Evolutionary conservation across 2,329 filamentous ascomycete species (phyloP).

Genomic region (Septoria petroselini): DNA sequence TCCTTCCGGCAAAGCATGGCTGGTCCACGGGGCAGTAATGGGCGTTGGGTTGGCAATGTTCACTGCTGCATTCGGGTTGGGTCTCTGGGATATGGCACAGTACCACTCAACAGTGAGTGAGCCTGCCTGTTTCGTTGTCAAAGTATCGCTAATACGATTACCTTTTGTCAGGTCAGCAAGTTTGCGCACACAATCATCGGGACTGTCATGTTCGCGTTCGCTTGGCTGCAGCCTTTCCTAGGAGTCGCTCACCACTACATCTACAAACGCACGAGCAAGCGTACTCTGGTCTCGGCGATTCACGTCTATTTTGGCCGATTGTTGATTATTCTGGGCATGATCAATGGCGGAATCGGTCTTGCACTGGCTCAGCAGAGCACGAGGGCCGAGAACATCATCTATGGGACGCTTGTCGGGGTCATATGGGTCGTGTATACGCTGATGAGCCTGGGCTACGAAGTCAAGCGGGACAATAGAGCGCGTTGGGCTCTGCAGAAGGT

Average conservation of each 20-base stretch:
- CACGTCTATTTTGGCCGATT: constrained; percentile 33
- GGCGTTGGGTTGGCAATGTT: constrained; percentile 48
- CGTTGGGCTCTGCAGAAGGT: constrained; percentile 8
- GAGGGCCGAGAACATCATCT: constrained; percentile 41
- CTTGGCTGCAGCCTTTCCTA: constrained; percentile 46
- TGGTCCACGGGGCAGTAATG: constrained; percentile 48
- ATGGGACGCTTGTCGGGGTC: constrained; percentile 49
- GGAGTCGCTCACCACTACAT: constrained; percentile 52
- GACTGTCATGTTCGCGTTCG: constrained; percentile 6
- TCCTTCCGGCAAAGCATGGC: constrained; percentile 44
- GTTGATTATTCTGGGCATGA: constrained; percentile 52
- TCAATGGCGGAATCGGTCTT: constrained; percentile 58
- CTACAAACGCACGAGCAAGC: constrained; percentile 48
- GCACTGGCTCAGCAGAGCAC: constrained; percentile 43
- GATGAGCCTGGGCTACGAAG: constrained; percentile 3
- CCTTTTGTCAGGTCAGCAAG: constrained; percentile 31
- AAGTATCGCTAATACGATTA: background rate
- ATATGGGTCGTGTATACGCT: constrained; percentile 6
- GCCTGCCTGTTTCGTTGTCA: no score
- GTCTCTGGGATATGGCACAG: constrained; percentile 46
- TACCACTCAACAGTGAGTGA: constrained; percentile 23
- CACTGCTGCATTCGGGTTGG: constrained; percentile 51
- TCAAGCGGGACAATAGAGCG: constrained; percentile 11
- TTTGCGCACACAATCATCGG: constrained; percentile 21
- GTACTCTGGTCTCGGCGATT: constrained; percentile 47